Evolutionary conservation across 2,329 filamentous ascomycete genomes (phyloP), one percentile per base, ranked within the genome.

Genomic region (Aspergillus fischeri): DNA sequence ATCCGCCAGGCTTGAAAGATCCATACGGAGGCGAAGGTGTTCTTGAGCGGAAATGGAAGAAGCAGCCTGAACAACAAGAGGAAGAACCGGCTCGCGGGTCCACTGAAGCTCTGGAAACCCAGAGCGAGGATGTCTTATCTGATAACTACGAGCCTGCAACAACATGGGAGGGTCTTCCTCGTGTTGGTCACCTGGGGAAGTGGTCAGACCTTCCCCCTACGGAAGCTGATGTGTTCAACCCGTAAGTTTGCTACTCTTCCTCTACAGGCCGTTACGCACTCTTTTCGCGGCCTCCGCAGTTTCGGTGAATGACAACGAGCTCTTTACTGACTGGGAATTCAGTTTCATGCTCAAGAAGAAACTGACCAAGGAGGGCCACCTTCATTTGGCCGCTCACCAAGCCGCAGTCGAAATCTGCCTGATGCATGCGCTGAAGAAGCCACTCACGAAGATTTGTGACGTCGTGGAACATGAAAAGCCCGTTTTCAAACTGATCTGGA

Each of bases 391-490:
- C 32, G 76, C 86, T 44, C 81, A 83, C 60, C 79, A 82, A 59
- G 80, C 84, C 3, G 73, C 83, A 10, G 79, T 86, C 4, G 84
- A 88, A 65, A 70, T 84, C 4, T 78, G 80, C 58, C 71, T 81
- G 3, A 69, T 84, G 67, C 73, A 74, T 58, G 67, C 75, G 62
- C 72, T 76, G 53, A 78, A 75, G 49, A 76, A 72, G 60, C 70
- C 65, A 11, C 64, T 72, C 53, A 61, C 66, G 14, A 64, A 70
- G 48, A 62, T 75, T n/a, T 75, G 71, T 59, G 64, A 73, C 20
- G 63, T 74, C 41, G 35, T 64, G 14, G 63, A 70, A 20, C 68
- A 73, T 55, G 63, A 73, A 47, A 47, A 67, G 25, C 52, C 61
- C 11, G 64, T 75, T 32, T 67, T 69, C 48, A 54, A 67, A n/a